Base-by-base conservation (phyloP, 2,329 filamentous ascomycete genomes). In the Arachnopeziza araneosa region DNA sequence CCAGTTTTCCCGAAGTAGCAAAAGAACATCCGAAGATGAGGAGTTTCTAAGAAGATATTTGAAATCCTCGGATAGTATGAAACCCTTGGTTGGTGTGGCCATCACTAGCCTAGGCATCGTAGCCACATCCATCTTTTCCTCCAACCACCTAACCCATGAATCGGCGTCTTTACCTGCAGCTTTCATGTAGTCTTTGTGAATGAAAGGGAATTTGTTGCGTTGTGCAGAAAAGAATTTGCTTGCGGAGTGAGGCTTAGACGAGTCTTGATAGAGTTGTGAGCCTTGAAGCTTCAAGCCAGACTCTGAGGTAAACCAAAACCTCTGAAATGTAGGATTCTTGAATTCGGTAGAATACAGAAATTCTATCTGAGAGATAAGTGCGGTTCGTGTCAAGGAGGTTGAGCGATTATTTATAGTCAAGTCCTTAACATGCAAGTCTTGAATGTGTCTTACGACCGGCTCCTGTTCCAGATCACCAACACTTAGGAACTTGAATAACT, bases 221-320 rank as follows among this genome's bases (percentile, higher is more conserved):
- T 53, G 23, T 17, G 49, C 50, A 44, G 24, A 26, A 44, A 60
- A 56, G 30, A 56, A 60, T 19, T 44, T 14, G 12, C 49, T 56
- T 2, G 58, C 58, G 2, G 58, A 60, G 26, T 53, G 50, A 17
- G 24, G 8, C 17, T 52, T 56, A 21, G 48, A 30, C 24, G 58
- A 60, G 32, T 60, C 48, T 24, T 60, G 58, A 30, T 60, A 60
- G 22, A 56, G 54, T 24, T 56, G 54, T 22, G 50, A 53, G 12
- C 58, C 58, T 48, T 56, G 53, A 14, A 60, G 23, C 14, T 50
- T 26, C 21, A 53, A 10, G 7, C 54, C 54, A 56, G 50, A 53
- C 24, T 60, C 58, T 8, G 58, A 23, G 12, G 50, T 53, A 54
- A 60, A 60, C 58, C 58, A 60, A 36, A 60, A 60, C 30, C 50